Evolutionary conservation across 345 rosid species (phyloP).

Genomic region (Moringa oleifera): DNA sequence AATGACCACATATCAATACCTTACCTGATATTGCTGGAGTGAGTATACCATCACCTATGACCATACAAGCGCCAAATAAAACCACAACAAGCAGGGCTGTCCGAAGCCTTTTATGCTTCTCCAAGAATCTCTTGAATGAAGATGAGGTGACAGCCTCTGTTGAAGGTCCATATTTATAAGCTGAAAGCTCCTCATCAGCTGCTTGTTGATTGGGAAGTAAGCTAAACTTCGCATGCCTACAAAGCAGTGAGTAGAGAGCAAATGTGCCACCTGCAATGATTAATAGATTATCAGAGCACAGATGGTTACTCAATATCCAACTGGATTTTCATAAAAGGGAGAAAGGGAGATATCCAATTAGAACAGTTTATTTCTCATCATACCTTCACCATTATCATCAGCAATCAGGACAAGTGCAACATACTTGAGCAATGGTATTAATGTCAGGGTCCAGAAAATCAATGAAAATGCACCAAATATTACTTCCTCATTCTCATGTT

Average conservation of each 20-base stretch:
- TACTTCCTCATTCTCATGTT: conserved; percentile 48
- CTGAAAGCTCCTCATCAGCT: conserved; percentile 89
- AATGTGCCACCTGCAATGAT: conserved; percentile 69
- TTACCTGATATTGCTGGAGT: conserved; percentile 89
- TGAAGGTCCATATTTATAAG: conserved; percentile 68
- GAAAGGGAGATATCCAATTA: neutral
- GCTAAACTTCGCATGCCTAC: conserved; percentile 83
- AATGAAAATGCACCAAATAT: conserved; percentile 82
- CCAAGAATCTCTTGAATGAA: conserved; percentile 59
- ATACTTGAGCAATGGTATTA: conserved; percentile 74
- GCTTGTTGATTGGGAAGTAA: conserved; percentile 95
- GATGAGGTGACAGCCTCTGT: conserved; percentile 33
- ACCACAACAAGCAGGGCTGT: conserved; percentile 71
- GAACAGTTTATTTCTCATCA: conserved; percentile 9
- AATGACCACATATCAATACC: neutral
- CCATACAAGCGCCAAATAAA: conserved; percentile 80
- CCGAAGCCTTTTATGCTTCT: conserved; percentile 68
- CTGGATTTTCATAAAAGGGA: neutral
- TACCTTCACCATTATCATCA: conserved; percentile 89
- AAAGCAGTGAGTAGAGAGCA: conserved; percentile 87
- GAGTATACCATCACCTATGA: conserved; percentile 86
- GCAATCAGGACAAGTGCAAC: conserved; percentile 56
- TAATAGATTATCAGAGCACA: conserved; percentile 8
- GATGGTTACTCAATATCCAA: neutral
- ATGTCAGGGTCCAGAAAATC: conserved; percentile 87